Conservation (phyloP, 345 rosid genomes). For the Hypericum androsaemum region DNA sequence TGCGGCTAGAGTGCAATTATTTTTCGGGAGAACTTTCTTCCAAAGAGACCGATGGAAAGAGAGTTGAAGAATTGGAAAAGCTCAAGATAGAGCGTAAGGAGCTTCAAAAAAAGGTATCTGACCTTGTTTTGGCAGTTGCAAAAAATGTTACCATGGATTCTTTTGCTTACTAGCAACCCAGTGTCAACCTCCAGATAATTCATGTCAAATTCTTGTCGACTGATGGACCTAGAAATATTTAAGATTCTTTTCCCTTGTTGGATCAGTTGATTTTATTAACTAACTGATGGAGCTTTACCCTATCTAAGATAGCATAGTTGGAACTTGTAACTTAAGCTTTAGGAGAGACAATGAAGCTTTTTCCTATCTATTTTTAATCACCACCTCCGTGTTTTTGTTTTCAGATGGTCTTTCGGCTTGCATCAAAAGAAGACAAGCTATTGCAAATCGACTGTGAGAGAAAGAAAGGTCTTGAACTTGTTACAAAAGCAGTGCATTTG, state of each 20-base stretch:
- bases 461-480: conserved; percentile 44
- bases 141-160: neutral
- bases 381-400: conserved; percentile 6
- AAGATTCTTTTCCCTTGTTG: no score
- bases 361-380: conserved; percentile 7
- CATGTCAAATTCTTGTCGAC: no score
- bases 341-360: neutral
- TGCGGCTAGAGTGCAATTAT: conserved; percentile 66
- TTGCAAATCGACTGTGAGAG: conserved; percentile 34
- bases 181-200: no score
- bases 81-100: conserved; percentile 42
- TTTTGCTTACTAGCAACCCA: no score
- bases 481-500: conserved; percentile 34
- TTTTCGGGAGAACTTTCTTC: conserved; percentile 51
- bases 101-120: conserved; percentile 58
- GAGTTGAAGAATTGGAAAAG: conserved; percentile 27
- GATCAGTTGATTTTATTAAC: no score
- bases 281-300: no score
- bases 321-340: neutral
- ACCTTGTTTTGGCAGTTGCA: neutral
- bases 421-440: conserved; percentile 48
- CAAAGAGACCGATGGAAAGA: conserved; percentile 34
- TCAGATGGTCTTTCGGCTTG: conserved; percentile 77
- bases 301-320: neutral
- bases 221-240: no score